These are phyloP conservation scores for Tolypocladium inflatum DNA, from an alignment of 2,329 filamentous ascomycete genomes.

Conservation along the genomic window DNA sequence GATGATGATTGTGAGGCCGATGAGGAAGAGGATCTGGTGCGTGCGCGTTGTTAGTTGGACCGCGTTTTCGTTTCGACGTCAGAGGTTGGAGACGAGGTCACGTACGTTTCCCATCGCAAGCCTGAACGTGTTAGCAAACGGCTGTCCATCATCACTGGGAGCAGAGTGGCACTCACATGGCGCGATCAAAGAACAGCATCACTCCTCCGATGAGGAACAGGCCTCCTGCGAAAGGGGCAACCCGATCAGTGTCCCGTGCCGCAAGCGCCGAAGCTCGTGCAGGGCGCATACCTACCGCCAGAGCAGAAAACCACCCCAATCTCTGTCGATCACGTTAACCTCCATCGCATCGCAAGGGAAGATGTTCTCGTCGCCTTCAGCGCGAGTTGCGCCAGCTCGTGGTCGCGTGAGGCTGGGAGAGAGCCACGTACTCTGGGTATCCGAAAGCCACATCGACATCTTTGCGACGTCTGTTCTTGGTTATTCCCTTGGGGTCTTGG, in stretches of 20 bases:
- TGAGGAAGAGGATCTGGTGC: slow-evolving; percentile 84
- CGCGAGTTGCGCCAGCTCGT: neutral
- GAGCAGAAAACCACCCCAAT: slow-evolving; percentile 97
- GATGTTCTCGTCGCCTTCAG: neutral
- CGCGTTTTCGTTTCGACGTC: slow-evolving; percentile 7
- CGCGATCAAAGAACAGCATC: slow-evolving; percentile 93
- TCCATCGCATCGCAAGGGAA: neutral
- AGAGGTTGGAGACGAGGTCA: slow-evolving; percentile 3
- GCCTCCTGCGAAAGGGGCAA: slow-evolving; percentile 50
- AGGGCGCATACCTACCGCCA: slow-evolving; percentile 61
- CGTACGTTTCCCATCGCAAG: slow-evolving; percentile 94
- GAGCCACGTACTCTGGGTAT: slow-evolving; percentile 72
- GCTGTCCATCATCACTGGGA: neutral
- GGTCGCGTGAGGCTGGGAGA: neutral
- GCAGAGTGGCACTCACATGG: slow-evolving; percentile 55
- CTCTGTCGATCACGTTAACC: slow-evolving; percentile 49
- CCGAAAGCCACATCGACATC: slow-evolving; percentile 87
- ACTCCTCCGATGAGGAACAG: slow-evolving; percentile 94
- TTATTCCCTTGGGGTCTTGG: neutral
- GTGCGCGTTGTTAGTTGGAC: slow-evolving; percentile 2
- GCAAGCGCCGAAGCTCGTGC: slow-evolving; percentile 10
- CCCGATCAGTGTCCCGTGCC: slow-evolving; percentile 1
- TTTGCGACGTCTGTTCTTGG: slow-evolving; percentile 5
- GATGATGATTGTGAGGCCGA: slow-evolving; percentile 93
- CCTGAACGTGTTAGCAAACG: slow-evolving; percentile 32